A percentile compares a stretch with the other conserved stretches of the same genome.
Evolutionary conservation across 2,329 filamentous ascomycete species (phyloP).

Genomic region (Fusarium sp.): DNA sequence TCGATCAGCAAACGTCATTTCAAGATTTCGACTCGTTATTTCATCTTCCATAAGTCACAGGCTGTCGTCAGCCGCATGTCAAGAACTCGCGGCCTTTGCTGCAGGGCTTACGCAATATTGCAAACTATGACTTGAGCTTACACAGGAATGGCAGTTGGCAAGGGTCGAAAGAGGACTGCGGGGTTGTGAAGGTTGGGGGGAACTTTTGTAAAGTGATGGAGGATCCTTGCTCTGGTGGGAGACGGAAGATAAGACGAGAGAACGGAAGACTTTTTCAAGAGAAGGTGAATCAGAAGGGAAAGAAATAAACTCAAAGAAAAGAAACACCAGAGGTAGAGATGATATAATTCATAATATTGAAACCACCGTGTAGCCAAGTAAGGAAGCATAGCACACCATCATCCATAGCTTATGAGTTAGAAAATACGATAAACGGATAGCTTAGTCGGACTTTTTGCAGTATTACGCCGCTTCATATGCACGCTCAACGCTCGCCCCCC

Average conservation of each 20-base stretch:
- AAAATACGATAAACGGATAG: neutral
- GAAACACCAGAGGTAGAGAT: neutral
- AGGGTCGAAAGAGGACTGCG: conserved; percentile 8
- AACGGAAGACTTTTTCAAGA: neutral
- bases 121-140: conserved; percentile 7
- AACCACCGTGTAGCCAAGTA: neutral
- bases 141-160: conserved; percentile 9
- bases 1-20: conserved; percentile 11
- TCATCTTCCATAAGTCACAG: neutral
- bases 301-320: neutral
- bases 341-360: neutral
- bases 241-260: conserved; percentile 12
- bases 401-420: neutral
- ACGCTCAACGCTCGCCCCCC: neutral
- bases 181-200: conserved; percentile 11
- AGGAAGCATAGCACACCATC: neutral
- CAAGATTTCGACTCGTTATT: neutral
- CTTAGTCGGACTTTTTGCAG: neutral
- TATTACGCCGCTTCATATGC: conserved; percentile 22
- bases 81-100: conserved; percentile 13
- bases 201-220: conserved; percentile 31
- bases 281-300: neutral
- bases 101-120: conserved; percentile 26
- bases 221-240: conserved; percentile 15
- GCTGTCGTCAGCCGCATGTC: conserved; percentile 25